Evolutionary conservation across 2,329 filamentous ascomycete genomes (phyloP), one percentile per base, ranked within the genome.

Genomic region (Fusarium denticulatum): DNA sequence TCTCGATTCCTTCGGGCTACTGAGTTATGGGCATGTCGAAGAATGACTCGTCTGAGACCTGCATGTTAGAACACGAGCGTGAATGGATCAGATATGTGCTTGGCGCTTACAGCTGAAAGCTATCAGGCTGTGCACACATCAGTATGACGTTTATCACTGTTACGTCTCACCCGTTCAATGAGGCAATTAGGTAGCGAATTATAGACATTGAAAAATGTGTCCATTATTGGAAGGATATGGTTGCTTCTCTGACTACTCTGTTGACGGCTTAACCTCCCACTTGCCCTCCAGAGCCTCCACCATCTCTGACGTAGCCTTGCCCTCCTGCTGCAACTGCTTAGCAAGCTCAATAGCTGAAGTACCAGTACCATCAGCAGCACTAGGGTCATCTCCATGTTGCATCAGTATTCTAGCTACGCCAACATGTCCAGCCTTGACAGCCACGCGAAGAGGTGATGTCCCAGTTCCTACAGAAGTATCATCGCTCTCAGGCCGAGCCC

Each of bases 21-120:
- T 16, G 30, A 28, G 7, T 37, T 18, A 37, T 37, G 10, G 2
- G 2, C 0, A 6, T 37, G 0, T 1, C 3, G 7, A 6, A 1
- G 7, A 2, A 22, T 37, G 24, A 37, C 5, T 37, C 50, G 0
- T 53, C 5, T 13, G 3, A 37, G 50, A 22, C n/a, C 32, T 37
- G 24, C 32, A 37, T 26, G 20, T 16, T 2, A 5, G 5, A 10
- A 2, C 2, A 37, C 4, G 3, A 12, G 2, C 4, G 7, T 37
- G 24, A 37, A 26, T 37, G 49, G 49, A 53, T 22, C 14, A 26
- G 2, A 16, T 10, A 0, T 9, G 37, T 36, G 2, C 50, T 53
- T 53, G 50, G 50, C 34, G 24, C 18, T 53, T 37, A 28, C 7
- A 37, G 24, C 50, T 28, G 50, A 53, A 53, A 20, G 0, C 6